phyloP scores from a whole-genome alignment of 2,329 filamentous ascomycete species.

The Emericellopsis atlantica region DNA sequence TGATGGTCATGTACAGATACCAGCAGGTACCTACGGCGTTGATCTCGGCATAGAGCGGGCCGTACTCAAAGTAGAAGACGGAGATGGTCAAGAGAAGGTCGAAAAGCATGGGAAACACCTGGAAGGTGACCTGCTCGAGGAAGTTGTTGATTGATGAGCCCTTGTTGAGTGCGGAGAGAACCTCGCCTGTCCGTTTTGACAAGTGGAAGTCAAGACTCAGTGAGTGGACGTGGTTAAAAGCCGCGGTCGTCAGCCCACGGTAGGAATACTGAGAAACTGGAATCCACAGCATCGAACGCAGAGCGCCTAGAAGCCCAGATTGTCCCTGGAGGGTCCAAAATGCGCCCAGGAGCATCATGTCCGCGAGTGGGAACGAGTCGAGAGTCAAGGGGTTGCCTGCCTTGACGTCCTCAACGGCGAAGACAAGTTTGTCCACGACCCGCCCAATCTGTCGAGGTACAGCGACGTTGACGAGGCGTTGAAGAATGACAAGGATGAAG shows the following conservation, averaged over 20 bases:
- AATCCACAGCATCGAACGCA: conserved; percentile 82
- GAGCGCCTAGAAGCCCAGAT: conserved; percentile 74
- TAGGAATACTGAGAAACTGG: conserved; percentile 96
- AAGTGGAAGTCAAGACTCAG: conserved; percentile 94
- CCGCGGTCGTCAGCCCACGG: conserved; percentile 81
- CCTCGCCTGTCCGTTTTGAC: conserved; percentile 91
- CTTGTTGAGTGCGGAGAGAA: conserved; percentile 90
- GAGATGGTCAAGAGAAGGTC: conserved; percentile 77
- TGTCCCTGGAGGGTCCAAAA: conserved; percentile 82
- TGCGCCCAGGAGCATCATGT: conserved; percentile 34
- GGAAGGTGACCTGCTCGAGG: conserved; percentile 90
- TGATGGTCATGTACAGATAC: conserved; percentile 92
- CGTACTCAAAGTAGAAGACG: conserved; percentile 50
- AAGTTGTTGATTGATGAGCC: conserved; percentile 94
- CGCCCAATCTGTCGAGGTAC: conserved; percentile 71
- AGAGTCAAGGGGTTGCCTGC: conserved; percentile 17
- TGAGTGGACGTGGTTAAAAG: conserved; percentile 93
- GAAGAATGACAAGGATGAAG: conserved; percentile 65
- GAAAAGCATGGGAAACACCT: conserved; percentile 87
- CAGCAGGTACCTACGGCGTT: conserved; percentile 86
- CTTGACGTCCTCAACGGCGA: conserved; percentile 34
- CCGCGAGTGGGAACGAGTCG: conserved; percentile 19
- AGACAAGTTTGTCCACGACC: conserved; percentile 63
- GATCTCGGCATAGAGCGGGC: conserved; percentile 75
- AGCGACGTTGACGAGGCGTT: conserved; percentile 74